These are phyloP conservation scores for Scopulariopsis brevicaulis DNA, from an alignment of 2,329 filamentous ascomycete species.

Conservation along the genomic window DNA sequence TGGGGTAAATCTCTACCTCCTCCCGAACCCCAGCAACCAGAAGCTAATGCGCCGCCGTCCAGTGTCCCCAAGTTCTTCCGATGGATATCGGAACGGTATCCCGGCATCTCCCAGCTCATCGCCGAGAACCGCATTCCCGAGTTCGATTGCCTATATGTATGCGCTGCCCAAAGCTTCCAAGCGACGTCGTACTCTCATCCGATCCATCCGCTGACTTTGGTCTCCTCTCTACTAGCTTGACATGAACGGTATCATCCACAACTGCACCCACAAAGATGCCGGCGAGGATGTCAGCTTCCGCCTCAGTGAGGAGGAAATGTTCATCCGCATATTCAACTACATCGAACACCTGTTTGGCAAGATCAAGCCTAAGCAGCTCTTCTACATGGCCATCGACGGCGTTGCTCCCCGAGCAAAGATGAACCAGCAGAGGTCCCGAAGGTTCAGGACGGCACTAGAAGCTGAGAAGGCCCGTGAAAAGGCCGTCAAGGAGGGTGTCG, in stretches of 20 bases:
- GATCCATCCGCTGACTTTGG: slow-evolving; percentile 8
- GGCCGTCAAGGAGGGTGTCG: slow-evolving; percentile 76
- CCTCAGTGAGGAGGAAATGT: slow-evolving; percentile 97
- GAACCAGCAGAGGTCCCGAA: slow-evolving; percentile 95
- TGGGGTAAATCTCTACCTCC: slow-evolving; percentile 14
- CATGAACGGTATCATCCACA: slow-evolving; percentile 99
- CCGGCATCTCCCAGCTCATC: slow-evolving; percentile 94
- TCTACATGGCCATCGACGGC: slow-evolving; percentile 99
- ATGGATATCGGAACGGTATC: slow-evolving; percentile 99
- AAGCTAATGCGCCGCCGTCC: slow-evolving; percentile 4
- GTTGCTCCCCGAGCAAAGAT: slow-evolving; percentile 97
- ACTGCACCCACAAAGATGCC: slow-evolving; percentile 95
- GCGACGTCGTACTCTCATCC: background rate
- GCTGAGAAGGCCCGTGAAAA: slow-evolving; percentile 84
- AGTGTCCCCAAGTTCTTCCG: slow-evolving; percentile 85
- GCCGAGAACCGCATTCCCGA: slow-evolving; percentile 98
- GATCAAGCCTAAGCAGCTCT: slow-evolving; percentile 95
- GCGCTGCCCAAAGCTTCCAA: slow-evolving; percentile 5
- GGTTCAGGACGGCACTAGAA: slow-evolving; percentile 90
- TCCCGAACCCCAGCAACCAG: background rate
- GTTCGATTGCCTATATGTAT: slow-evolving; percentile 89
- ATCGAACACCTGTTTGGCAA: slow-evolving; percentile 98
- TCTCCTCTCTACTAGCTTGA: slow-evolving; percentile 50
- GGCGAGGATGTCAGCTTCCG: slow-evolving; percentile 79
- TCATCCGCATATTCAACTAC: slow-evolving; percentile 99